phyloP scores from a whole-genome alignment of 345 rosid genomes.

The Salix caprea region DNA sequence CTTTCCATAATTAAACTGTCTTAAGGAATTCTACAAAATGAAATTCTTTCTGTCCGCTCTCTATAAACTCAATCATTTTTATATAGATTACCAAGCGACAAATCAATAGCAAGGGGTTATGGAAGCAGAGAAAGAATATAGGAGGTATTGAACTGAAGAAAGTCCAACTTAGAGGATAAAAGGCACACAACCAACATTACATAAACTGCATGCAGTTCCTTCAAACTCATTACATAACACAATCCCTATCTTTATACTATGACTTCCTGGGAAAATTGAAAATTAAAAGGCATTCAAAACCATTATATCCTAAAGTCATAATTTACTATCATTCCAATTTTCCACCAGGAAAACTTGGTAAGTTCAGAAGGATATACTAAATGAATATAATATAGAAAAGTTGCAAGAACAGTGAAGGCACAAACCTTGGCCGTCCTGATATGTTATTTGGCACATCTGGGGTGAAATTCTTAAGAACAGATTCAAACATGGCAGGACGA shows the following conservation, averaged over 20 bases:
- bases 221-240: not conserved
- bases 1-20: no score
- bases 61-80: no score
- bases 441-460: constrained; percentile 77
- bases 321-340: not conserved
- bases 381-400: not conserved
- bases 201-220: no score
- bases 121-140: no score
- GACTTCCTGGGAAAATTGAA: no score
- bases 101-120: no score
- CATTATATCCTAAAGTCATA: not conserved
- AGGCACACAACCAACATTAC: no score
- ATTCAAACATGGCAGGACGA: constrained; percentile 80
- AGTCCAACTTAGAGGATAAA: no score
- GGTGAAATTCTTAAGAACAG: constrained; percentile 67
- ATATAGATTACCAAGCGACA: no score
- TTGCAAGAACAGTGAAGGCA: not conserved
- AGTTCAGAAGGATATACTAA: not conserved
- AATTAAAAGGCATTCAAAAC: not conserved
- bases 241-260: not conserved
- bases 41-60: no score
- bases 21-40: no score
- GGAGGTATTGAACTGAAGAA: no score
- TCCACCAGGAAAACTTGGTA: not conserved
- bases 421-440: constrained; percentile 85